Base-by-base conservation (phyloP, 805 yeast species). In the Sporopachydermia lactativora region DNA sequence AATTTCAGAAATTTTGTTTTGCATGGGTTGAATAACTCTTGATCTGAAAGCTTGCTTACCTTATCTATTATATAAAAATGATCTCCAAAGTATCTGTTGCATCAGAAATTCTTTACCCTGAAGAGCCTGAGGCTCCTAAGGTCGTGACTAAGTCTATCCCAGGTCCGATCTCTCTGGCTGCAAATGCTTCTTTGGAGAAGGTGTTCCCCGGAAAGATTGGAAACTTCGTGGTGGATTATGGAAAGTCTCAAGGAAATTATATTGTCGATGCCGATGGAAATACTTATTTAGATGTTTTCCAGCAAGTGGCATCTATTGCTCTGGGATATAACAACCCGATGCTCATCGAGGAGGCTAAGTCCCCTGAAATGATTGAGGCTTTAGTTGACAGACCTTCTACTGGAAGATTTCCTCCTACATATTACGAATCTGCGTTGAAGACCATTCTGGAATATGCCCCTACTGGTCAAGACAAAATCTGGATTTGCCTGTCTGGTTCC, bases 301-400 rank as follows among this genome's bases (percentile, higher is more conserved):
- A 81, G 14, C 84, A 77, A 56, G 76, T 77, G 48, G 74, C 84
- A 3, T 76, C 82, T 2, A 75, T 77, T 48, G 81, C 82, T 3
- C 60, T 77, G 49, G 83, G 84, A 41, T 77, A 77, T 65, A 77
- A 76, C 58, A 77, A 77, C 58, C 82, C 83, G 2, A 77, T 68
- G 18, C 62, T 77, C 50, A 64, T 70, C 40, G 66, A 66, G 49
- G 66, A 70, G 39, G 76, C 83, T n/a, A 65, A 66, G 46, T 68
- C 79, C 4, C 70, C 67, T 34, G 71, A 70, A 52, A 76, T 76
- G 82, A 65, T 73, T 43, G 67, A 70, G 50, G 81, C 82, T 15
- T 60, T 77, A 40, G 73, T 75, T 41, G 73, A 77, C 56, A 68
- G 84, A 59, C 83, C 83, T 19, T 83, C 84, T 5, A 57, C 73